Evolutionary conservation across 1,284 basidiomycete genomes (phyloP), one percentile per base, ranked within the genome.

Genomic region (Tilletia indica): DNA sequence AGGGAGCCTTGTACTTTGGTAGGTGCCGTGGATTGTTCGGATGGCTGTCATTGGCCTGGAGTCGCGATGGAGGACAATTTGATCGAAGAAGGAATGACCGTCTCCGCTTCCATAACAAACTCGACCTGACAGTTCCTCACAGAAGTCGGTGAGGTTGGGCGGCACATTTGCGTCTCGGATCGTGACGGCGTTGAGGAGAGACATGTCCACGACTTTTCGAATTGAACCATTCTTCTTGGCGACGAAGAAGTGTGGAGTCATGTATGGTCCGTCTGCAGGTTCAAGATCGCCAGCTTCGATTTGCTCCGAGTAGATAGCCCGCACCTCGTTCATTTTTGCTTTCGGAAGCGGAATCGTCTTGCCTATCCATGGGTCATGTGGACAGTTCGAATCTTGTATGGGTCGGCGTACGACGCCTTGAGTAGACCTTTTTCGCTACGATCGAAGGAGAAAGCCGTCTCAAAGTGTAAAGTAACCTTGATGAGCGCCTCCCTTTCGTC

Each of bases 11-110:
- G 51, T 54, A 6, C 19, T n/a, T 31, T 54, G 51, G 25, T n/a
- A 31, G 5, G n/a, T 19, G 6, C 51, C 51, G 6, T n/a, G 51
- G 51, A 31, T 19, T 19, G 51, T 54, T 31, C 51, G 25, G 25
- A 54, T 54, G 5, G 51, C 51, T 19, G 51, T 54, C 51, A 54
- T 54, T 5, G 51, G 51, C 25, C 51, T 54, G 51, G 51, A 54
- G 16, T 19, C 51, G 19, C 8, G 51, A n/a, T 19, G 25, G 19
- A 54, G 25, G 16, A 19, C 51, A 19, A 54, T 54, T 31, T 54
- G 51, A 31, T 54, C 51, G 51, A 54, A 54, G 51, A 31, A 54
- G 16, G 51, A 54, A 19, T 54, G 51, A 4, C 16, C 51, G 16
- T 54, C 51, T 19, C 19, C 51, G 6, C 19, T n/a, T 19, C 51